Conservation (phyloP, 345 rosid genomes). For the Populus tremula region DNA sequence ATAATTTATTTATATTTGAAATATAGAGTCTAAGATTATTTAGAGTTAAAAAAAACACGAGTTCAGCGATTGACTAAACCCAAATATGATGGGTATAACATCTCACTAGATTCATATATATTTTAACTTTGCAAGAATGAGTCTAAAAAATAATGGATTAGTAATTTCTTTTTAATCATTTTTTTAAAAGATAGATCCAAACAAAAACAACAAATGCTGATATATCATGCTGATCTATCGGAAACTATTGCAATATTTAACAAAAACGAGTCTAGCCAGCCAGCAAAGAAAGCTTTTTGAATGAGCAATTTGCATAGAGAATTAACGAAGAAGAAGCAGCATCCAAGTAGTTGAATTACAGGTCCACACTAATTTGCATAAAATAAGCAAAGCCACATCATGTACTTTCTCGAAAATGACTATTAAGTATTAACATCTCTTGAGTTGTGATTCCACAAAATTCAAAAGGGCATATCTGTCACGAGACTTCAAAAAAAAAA, state of each 20-base stretch:
- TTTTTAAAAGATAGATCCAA: too few species aligned
- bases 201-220: too few species aligned
- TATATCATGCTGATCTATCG: too few species aligned
- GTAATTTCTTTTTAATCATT: too few species aligned
- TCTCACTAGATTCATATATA: rapidly evolving
- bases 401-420: slow-evolving; percentile 30
- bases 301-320: too few species aligned
- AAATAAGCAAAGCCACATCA: slow-evolving; percentile 18
- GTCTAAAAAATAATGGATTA: too few species aligned
- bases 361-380: slow-evolving; percentile 18
- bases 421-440: slow-evolving; percentile 10
- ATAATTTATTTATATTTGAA: too few species aligned
- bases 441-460: slow-evolving; percentile 23
- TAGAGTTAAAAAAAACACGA: too few species aligned
- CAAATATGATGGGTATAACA: rapidly evolving
- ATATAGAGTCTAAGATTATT: rapidly evolving
- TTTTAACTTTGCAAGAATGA: rapidly evolving
- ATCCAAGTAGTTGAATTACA: neutral
- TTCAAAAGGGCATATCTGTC: slow-evolving; percentile 32
- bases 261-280: neutral
- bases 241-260: neutral
- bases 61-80: too few species aligned
- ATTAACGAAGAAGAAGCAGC: neutral
- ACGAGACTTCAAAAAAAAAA: neutral
- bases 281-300: neutral